These are phyloP conservation scores for Trichophyton benhamiae DNA, from an alignment of 2,329 filamentous ascomycete genomes.

Conservation along the genomic window DNA sequence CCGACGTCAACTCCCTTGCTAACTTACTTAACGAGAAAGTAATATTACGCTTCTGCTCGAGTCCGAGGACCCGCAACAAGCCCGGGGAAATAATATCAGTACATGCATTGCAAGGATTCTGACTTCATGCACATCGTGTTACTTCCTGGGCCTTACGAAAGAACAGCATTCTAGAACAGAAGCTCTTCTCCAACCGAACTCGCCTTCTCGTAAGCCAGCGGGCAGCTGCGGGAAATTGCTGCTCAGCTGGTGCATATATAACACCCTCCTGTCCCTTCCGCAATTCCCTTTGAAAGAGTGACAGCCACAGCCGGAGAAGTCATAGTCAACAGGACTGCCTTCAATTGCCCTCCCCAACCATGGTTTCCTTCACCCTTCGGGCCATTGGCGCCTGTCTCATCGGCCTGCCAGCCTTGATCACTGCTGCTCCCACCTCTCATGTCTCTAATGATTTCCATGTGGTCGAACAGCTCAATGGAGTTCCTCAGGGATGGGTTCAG, in stretches of 20 bases:
- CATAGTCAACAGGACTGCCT: background rate
- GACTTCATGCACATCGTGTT: background rate
- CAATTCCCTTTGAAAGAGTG: background rate
- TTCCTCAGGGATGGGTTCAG: conserved; percentile 25
- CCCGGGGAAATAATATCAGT: background rate
- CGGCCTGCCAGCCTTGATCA: conserved; percentile 7
- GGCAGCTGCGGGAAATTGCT: background rate
- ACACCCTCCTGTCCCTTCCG: background rate
- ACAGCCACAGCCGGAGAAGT: background rate
- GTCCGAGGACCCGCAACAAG: background rate
- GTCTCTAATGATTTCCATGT: background rate
- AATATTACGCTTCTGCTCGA: background rate
- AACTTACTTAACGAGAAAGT: background rate
- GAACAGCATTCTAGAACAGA: conserved; percentile 1
- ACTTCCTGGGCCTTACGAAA: background rate
- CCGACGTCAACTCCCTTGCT: background rate
- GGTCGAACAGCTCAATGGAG: conserved; percentile 18
- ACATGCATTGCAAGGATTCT: background rate
- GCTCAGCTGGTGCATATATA: background rate
- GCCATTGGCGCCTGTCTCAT: conserved; percentile 10
- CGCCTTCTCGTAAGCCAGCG: background rate
- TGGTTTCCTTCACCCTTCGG: conserved; percentile 9
- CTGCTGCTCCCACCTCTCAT: conserved; percentile 8
- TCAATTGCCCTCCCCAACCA: background rate
- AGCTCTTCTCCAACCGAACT: background rate